phyloP scores from a whole-genome alignment of 2,329 filamentous ascomycete species.

The Monilinia vaccinii-corymbosi region DNA sequence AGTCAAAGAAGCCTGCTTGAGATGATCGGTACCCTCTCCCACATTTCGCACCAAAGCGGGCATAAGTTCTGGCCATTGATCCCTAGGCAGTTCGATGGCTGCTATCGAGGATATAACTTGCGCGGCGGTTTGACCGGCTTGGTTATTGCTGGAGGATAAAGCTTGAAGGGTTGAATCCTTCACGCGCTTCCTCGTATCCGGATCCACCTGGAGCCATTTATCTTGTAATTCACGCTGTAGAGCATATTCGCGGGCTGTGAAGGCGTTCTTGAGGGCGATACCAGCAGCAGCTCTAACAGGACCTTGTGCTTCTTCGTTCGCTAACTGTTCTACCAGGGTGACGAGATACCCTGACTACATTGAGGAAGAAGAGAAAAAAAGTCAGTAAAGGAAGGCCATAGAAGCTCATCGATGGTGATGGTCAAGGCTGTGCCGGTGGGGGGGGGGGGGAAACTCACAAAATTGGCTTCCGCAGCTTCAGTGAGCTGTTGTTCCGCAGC shows the following conservation, averaged over 20 bases:
- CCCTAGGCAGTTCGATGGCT: constrained; percentile 83
- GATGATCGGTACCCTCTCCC: constrained; percentile 71
- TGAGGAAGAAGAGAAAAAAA: constrained; percentile 17
- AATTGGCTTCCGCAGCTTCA: constrained; percentile 89
- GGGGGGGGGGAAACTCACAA: constrained; percentile 50
- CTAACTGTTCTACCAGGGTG: constrained; percentile 86
- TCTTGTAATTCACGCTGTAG: constrained; percentile 84
- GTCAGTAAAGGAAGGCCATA: constrained; percentile 9
- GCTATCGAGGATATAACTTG: constrained; percentile 95
- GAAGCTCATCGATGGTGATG: constrained; percentile 19
- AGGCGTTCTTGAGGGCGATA: constrained; percentile 96
- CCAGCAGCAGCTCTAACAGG: constrained; percentile 89
- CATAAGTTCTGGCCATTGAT: constrained; percentile 93
- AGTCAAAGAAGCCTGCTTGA: constrained; percentile 90
- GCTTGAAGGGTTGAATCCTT: constrained; percentile 89
- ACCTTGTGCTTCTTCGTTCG: constrained; percentile 75
- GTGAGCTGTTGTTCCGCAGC: constrained; percentile 89
- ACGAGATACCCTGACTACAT: constrained; percentile 80
- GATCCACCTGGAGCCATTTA: constrained; percentile 83
- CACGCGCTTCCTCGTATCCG: constrained; percentile 74
- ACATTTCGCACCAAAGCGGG: constrained; percentile 83
- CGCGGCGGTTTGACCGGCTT: constrained; percentile 81
- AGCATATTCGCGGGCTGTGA: constrained; percentile 82
- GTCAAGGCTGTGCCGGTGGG: constrained; percentile 22
- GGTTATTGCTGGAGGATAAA: constrained; percentile 65